A percentile compares a stretch with the other conserved stretches of the same genome.
These are phyloP conservation scores for Apiotrichum siamense DNA, from an alignment of 1,284 basidiomycete genomes.

Conservation along the genomic window DNA sequence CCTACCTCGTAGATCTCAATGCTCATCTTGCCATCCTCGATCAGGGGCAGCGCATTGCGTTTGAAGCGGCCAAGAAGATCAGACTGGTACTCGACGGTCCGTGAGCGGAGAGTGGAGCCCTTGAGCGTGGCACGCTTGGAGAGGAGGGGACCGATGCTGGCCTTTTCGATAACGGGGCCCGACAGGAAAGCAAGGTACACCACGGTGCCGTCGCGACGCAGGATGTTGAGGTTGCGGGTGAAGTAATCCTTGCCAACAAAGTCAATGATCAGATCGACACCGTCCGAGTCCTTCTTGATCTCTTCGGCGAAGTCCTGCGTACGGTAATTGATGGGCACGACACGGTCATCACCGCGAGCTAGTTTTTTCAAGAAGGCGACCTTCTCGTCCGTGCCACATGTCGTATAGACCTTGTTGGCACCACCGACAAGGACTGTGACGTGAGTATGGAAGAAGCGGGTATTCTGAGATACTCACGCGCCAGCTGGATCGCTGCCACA, in stretches of 20 bases:
- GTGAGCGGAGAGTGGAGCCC: slow-evolving; percentile 78
- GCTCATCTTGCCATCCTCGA: slow-evolving; percentile 62
- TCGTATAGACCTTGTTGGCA: slow-evolving; percentile 63
- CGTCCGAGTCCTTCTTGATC: slow-evolving; percentile 42
- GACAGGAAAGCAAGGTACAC: slow-evolving; percentile 44
- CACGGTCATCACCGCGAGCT: slow-evolving; percentile 54
- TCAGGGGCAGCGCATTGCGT: slow-evolving; percentile 54
- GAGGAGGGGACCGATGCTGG: slow-evolving; percentile 58
- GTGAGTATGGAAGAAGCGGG: background rate
- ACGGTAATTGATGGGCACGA: slow-evolving; percentile 78
- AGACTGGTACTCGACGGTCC: slow-evolving; percentile 72
- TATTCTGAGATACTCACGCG: slow-evolving; percentile 48
- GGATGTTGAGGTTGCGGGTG: slow-evolving; percentile 67
- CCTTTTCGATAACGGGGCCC: slow-evolving; percentile 61
- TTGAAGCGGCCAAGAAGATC: slow-evolving; percentile 66
- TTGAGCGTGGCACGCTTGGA: slow-evolving; percentile 84
- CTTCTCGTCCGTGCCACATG: slow-evolving; percentile 80
- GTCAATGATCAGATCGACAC: slow-evolving; percentile 72
- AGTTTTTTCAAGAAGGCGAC: slow-evolving; percentile 63
- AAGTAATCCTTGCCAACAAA: slow-evolving; percentile 68
- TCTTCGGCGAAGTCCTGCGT: slow-evolving; percentile 56
- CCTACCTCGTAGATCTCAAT: slow-evolving; percentile 64
- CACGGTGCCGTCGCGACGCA: slow-evolving; percentile 75
- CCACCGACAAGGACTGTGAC: slow-evolving; percentile 29
- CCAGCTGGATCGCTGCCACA: slow-evolving; percentile 82